Evolutionary conservation across 768 basidiomycete genomes (phyloP), one percentile per base, ranked within the genome.

Genomic region (Hydnomerulius pinastri): DNA sequence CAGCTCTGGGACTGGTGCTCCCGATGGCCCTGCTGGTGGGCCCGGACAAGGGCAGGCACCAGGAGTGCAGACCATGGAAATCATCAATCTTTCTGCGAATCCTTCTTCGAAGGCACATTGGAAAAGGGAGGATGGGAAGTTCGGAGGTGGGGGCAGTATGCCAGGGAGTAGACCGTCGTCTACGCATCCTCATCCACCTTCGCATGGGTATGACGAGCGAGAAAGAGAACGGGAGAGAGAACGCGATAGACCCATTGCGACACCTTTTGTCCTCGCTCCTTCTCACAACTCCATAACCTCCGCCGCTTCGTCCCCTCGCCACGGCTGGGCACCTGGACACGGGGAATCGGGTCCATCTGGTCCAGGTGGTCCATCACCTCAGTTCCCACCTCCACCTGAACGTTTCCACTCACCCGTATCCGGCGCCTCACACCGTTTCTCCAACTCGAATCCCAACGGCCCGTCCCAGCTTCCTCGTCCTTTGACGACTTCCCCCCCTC

Each of bases 181-280:
- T 20, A 70, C 71, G 20, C 72, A 71, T 24, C 65, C 70, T 2
- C 62, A 55, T 51, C 61, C 56, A 47, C 62, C 62, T n/a, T 56
- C 66, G 24, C 54, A 58, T 25, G 41, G 27, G 8, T 67, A 62
- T 21, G 64, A 66, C 35, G 64, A 65, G 11, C 64, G 64, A n/a
- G 63, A 63, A 27, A 46, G 58, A 20, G 61, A 62, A 3, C 27
- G 70, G 41, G 71, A 76, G 43, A 77, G 79, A 36, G 78, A 78
- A 13, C 72, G 75, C 30, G 82, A 84, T 46, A 71, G 82, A 48
- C 78, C 78, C 2, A 63, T 77, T 39, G 73, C 80, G 6, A 78
- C 75, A 33, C 77, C 81, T 3, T 84, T 83, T 56, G 77, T 74
- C 7, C 76, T 83, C 66, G 72, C 69, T 6, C 74, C 79, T 5